phyloP scores from a whole-genome alignment of 169 alveolate species.

The Plasmodium malariae region DNA sequence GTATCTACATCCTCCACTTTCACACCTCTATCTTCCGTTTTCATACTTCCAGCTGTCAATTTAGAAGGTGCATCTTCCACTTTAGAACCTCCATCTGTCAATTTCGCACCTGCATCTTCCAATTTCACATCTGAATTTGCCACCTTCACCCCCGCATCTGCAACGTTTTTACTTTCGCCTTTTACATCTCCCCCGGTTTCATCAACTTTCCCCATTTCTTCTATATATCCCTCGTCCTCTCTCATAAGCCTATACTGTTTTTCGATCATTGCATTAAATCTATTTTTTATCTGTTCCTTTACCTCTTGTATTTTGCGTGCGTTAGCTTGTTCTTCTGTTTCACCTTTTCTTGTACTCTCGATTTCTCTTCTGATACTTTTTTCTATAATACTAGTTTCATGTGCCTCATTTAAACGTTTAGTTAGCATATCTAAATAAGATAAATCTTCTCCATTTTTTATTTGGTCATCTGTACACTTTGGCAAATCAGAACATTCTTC shows the following conservation, averaged over 20 bases:
- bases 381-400: not conserved
- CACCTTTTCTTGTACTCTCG: slow-evolving; percentile 3
- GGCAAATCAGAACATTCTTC: slow-evolving; percentile 43
- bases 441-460: not conserved
- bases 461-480: slow-evolving; percentile 29
- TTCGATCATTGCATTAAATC: slow-evolving; percentile 1
- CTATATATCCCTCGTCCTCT: not conserved
- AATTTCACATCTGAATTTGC: no score
- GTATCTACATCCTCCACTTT: no score
- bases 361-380: not conserved
- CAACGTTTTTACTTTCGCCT: not conserved
- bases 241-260: slow-evolving; percentile 1
- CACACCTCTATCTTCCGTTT: no score
- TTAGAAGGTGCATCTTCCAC: no score
- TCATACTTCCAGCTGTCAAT: no score
- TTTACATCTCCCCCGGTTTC: not conserved
- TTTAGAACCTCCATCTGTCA: no score
- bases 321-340: slow-evolving; percentile 15
- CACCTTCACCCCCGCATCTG: not conserved
- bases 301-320: slow-evolving; percentile 9
- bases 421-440: not conserved
- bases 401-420: not conserved
- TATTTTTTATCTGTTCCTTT: not conserved
- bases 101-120: no score
- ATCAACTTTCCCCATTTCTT: not conserved